Percentiles rank a stretch among this genome's conserved stretches.
Evolutionary conservation across 2,329 filamentous ascomycete genomes (phyloP).

Genomic region (Xylaria sp.): DNA sequence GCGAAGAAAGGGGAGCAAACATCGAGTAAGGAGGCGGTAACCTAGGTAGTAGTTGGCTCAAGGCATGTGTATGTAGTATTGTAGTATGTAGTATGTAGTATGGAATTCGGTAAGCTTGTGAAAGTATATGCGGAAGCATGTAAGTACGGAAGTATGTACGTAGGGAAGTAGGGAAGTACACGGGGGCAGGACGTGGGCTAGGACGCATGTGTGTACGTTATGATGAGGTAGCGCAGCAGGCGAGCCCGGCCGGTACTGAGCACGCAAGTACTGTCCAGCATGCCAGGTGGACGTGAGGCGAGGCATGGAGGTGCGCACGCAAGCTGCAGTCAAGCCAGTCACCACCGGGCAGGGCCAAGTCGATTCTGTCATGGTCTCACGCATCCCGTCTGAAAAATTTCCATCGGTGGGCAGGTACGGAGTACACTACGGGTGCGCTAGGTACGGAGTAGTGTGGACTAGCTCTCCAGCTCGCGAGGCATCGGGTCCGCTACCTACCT

Average conservation of each 20-base stretch:
- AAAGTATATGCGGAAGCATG: not conserved
- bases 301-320: conserved; percentile 29
- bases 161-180: not conserved
- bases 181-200: not conserved
- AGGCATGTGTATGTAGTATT: conserved; percentile 9
- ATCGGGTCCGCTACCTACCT: conserved; percentile 11
- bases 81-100: too few species aligned
- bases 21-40: conserved; percentile 1
- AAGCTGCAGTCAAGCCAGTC: conserved; percentile 19
- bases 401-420: conserved; percentile 28
- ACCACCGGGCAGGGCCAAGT: conserved; percentile 26
- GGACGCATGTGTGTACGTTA: not conserved
- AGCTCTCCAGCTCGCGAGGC: not conserved
- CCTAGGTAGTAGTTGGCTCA: conserved; percentile 7
- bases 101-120: not conserved
- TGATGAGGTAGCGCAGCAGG: conserved; percentile 4
- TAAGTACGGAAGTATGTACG: conserved; percentile 3
- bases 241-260: not conserved
- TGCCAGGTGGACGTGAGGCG: conserved; percentile 20
- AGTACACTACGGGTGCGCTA: conserved; percentile 16
- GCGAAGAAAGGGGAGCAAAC: conserved; percentile 10
- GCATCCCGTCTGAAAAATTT: conserved; percentile 30
- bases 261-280: conserved; percentile 6
- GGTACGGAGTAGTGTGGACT: conserved; percentile 8
- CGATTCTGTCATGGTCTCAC: conserved; percentile 31